Evolutionary conservation across 2,329 filamentous ascomycete genomes (phyloP), one percentile per base, ranked within the genome.

Genomic region (Talaromyces sp.): DNA sequence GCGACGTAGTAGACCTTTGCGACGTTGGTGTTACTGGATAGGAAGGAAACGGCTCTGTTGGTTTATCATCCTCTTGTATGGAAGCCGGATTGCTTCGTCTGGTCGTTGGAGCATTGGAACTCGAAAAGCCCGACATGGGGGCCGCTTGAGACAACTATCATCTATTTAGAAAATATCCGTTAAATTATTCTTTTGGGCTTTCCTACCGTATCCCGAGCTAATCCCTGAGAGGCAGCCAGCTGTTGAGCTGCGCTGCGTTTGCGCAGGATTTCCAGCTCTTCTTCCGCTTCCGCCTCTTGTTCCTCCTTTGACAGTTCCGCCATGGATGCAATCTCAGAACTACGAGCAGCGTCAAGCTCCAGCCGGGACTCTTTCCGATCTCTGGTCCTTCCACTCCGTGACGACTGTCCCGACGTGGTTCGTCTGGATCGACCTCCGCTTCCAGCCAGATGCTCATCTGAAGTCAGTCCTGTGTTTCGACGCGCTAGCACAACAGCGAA

Each of bases 401-500:
- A 81, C 15, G 61, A 65, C 15, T 77, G 78, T 6, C 75, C 79
- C 15, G 78, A 67, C 22, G 75, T 74, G 37, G 68, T 66, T 40
- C 70, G 71, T 25, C 68, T 68, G 8, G 75, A 85, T 62, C 82
- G 88, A 46, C 81, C 84, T 36, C 41, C 57, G 66, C 88, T 91
- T 41, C 53, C 53, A 31, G 35, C 50, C 64, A 86, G 87, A 46
- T 83, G 81, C 66, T 91, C 88, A 58, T 94, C 91, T 15, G 77
- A 77, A 41, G 76, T 77, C 31, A 77, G 70, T 3, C 75, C 76
- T 1, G 81, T 84, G n/a, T 81, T 82, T 63, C 88, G 84, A 54
- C 88, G 84, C 60, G 91, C 87, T 61, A 97, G 79, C 2, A 86
- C 85, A 70, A 96, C 86, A 2, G 91, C 89, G 65, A 97, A 95